Base-by-base conservation (phyloP, 2,329 filamentous ascomycete species). In the Camillea tinctor region DNA sequence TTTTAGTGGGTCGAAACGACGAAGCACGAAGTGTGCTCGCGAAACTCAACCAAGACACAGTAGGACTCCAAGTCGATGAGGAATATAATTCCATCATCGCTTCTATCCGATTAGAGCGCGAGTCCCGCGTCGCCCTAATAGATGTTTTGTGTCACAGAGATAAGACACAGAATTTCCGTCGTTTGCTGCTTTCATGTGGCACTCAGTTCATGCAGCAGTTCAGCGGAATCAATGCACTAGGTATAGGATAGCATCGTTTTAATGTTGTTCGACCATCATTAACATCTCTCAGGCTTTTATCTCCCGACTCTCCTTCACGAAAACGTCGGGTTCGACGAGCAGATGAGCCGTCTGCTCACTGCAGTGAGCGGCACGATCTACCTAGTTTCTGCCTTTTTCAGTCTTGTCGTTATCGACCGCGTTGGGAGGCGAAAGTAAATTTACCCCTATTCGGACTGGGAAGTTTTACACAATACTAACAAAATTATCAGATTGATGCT, bases 231-330 rank as follows among this genome's bases (percentile, higher is more conserved):
- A 78, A 78, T 50, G 74, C 74, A 9, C 60, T 77, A 23, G 64
- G 70, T 71, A 55, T 20, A n/a, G 59, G 19, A 15, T n/a, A 8
- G 1, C 20, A 36, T 44, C 20, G 49, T 19, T 19, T 24, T 9
- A 13, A 17, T 48, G 20, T 9, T 8, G 26, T 23, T 20, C 15
- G 2, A 17, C 80, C 30, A 26, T 19, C 15, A n/a, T 63, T 64
- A 55, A 70, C 52, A 15, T 51, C 4, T 8, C 1, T 6, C 44
- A 63, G 76, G 76, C 3, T 79, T 79, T 61, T 79, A 79, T 58
- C 72, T 87, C 0, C 84, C 84, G 0, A 85, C 82, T 0, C 77
- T 88, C 0, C 70, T 88, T 1, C 83, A 84, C 57, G 69, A 82
- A 52, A 83, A 78, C 6, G 83, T 88, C 7, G 84, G 84, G 0